Base-by-base conservation (phyloP, 805 yeast species). In the Candida andamanensis region DNA sequence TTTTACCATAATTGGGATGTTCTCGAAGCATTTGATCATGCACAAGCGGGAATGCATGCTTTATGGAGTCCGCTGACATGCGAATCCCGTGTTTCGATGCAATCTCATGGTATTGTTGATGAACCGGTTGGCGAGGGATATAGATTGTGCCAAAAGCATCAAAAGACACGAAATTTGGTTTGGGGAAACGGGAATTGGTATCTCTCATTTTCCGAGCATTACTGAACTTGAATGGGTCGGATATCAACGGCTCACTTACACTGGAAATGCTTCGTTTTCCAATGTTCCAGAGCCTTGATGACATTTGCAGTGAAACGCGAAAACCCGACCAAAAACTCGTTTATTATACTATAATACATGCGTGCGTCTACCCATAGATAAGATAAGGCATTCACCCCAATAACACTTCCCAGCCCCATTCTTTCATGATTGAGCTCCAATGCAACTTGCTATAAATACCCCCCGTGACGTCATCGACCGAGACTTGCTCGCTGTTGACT, bases 331-430 rank as follows among this genome's bases (percentile, higher is more conserved):
- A n/a, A n/a, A n/a, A n/a, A n/a, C n/a, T n/a, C n/a, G n/a, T n/a
- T n/a, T n/a, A n/a, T n/a, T n/a, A n/a, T n/a, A n/a, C n/a, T n/a
- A n/a, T n/a, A n/a, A n/a, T n/a, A n/a, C n/a, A n/a, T n/a, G n/a
- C n/a, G n/a, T n/a, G n/a, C n/a, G n/a, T n/a, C n/a, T n/a, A n/a
- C n/a, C n/a, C n/a, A n/a, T n/a, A n/a, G n/a, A n/a, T n/a, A n/a
- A n/a, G n/a, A n/a, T n/a, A n/a, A n/a, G n/a, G n/a, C n/a, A n/a
- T n/a, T n/a, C n/a, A n/a, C n/a, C 76, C 85, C 30, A 80, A 58
- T 21, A 79, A 50, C 7, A 80, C 80, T 48, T 80, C 85, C 84
- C 85, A 78, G 1, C 78, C 77, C 85, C 86, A 79, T 41, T 80
- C 85, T 44, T 72, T 69, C 85, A 80, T 80, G 11, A 80, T 76